phyloP scores from a whole-genome alignment of 306 rosid genomes.

The Trifolium fragiferum region DNA sequence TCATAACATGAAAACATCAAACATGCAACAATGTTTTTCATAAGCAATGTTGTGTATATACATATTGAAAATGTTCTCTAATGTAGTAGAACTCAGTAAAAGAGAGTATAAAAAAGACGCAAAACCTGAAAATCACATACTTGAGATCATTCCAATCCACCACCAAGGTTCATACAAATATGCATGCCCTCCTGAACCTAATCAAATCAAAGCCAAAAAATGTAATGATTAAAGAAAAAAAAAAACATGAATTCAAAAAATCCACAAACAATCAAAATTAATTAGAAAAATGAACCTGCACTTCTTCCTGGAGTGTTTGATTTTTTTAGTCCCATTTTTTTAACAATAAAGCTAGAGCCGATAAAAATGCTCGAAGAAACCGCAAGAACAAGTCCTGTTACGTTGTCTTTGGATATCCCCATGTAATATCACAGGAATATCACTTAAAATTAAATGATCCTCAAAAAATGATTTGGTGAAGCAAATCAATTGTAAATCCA shows the following conservation, averaged over 20 bases:
- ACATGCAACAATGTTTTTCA: not conserved
- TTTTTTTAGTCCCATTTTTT: slow-evolving; percentile 80
- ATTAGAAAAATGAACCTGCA: slow-evolving; percentile 64
- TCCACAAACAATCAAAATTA: not conserved
- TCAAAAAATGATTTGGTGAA: not conserved
- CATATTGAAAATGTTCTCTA: not conserved
- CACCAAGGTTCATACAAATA: slow-evolving; percentile 81
- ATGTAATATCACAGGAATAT: slow-evolving; percentile 43
- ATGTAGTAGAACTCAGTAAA: not conserved
- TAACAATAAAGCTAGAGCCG: slow-evolving; percentile 84
- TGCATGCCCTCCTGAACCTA: slow-evolving; percentile 83
- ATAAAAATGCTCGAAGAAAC: slow-evolving; percentile 87
- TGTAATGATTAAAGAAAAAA: not conserved
- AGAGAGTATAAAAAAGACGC: not conserved
- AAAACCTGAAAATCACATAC: slow-evolving; percentile 55
- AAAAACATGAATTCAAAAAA: not conserved
- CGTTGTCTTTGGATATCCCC: slow-evolving; percentile 74
- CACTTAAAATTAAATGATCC: not conserved
- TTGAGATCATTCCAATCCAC: slow-evolving; percentile 93
- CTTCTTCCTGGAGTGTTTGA: slow-evolving; percentile 71
- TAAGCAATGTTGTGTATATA: not conserved
- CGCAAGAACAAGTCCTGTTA: slow-evolving; percentile 76
- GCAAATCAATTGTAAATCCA: slow-evolving; percentile 38
- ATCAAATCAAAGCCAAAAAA: slow-evolving; percentile 26
- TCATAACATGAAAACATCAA: no score